Evolutionary conservation across 2,329 filamentous ascomycete species (phyloP), one percentile per base, ranked within the genome.

Genomic region (Paecilomyces sp.): DNA sequence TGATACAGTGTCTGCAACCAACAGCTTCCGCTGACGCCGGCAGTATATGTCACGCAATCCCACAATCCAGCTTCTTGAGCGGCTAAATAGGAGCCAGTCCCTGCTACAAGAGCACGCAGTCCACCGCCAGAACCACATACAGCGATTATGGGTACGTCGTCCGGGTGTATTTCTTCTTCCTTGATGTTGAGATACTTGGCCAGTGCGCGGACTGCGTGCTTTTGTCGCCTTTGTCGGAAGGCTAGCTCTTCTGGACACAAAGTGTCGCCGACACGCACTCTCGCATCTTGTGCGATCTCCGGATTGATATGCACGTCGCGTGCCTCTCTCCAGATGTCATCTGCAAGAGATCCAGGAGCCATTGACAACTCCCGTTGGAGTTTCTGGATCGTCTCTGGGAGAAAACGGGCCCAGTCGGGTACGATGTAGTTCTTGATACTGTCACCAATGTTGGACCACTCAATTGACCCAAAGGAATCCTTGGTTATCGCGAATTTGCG

Each of bases 51-150:
- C 11, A 91, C 84, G 71, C 94, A 97, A 74, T 97, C 92, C 72
- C 96, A 95, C 0, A 99, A 79, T 0, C 94, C 94, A 60, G 90
- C 89, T 71, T 97, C 89, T 61, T 91, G 86, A 0, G 91, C 84
- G 2, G 92, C 92, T 9, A 94, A 80, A 62, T 95, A 88, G 0
- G 92, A 97, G 0, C 93, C 92, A 0, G 92, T 88, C 3, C 93
- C 92, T 1, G 94, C 92, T 18, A 97, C 91, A 41, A 99, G 83
- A 1, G 94, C 94, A 56, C 94, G 83, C 54, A 99, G 76, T 0
- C 94, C 94, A 59, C 94, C 94, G 9, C 94, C 94, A 1, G 93
- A 97, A 8, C 92, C 92, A 67, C 93, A 96, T 79, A 97, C 88
- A 47, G 93, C 93, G 71, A 99, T 97, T 2, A 88, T 86, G 0